phyloP scores from a whole-genome alignment of 176 grass and related monocot species.

The Avena sativa region DNA sequence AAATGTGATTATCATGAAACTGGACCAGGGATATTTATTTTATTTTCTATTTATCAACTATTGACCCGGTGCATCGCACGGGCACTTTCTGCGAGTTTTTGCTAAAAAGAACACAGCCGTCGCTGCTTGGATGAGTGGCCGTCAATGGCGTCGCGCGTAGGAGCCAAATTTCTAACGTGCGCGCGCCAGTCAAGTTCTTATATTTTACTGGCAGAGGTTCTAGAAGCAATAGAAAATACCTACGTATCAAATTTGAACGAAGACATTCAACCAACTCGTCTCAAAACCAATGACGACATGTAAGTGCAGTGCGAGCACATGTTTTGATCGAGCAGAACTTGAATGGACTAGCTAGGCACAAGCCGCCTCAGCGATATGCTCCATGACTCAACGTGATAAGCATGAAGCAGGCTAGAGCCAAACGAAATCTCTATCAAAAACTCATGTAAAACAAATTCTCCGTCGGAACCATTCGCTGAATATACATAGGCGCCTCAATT shows the following conservation, averaged over 20 bases:
- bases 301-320: neutral
- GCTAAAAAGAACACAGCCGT: too few species aligned
- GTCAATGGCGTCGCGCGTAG: too few species aligned
- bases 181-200: too few species aligned
- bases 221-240: neutral
- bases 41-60: too few species aligned
- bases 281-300: conserved; percentile 1
- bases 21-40: too few species aligned
- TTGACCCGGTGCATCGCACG: too few species aligned
- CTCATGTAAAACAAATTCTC: neutral
- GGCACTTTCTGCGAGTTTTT: too few species aligned
- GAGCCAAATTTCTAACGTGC: too few species aligned
- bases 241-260: neutral
- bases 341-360: neutral
- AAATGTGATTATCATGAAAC: too few species aligned
- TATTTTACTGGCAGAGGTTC: neutral
- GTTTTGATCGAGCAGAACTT: neutral
- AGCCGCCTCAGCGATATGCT: conserved; percentile 12
- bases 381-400: neutral
- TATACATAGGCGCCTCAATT: neutral
- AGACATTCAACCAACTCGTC: neutral
- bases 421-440: neutral
- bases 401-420: neutral
- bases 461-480: neutral
- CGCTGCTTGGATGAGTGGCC: too few species aligned